Evolutionary conservation across 2,329 filamentous ascomycete genomes (phyloP), one percentile per base, ranked within the genome.

Genomic region (Colletotrichum endophyticum): DNA sequence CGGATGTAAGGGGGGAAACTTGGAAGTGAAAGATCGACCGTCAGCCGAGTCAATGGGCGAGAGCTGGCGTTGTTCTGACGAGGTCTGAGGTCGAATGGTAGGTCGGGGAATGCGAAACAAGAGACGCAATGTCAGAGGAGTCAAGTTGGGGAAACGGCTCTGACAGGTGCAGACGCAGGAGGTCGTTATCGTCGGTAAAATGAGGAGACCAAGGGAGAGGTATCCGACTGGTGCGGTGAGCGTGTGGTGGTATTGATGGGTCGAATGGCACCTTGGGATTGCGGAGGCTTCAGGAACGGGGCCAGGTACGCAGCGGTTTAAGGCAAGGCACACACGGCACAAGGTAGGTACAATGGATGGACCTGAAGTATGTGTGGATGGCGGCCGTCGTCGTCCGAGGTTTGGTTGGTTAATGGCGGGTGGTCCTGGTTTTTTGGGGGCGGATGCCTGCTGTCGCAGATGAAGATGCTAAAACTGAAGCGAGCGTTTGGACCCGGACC

Each of bases 401-500:
- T 59, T 44, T 49, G 64, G 66, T 61, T 74, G 61, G 67, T 44
- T 66, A 44, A 27, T 64, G 44, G 44, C 44, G 64, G 70, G 53
- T 13, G n/a, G 39, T 53, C 56, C 49, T 59, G 64, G 64, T 49
- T 72, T 64, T 76, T 70, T 49, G 59, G 73, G 73, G 64, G 44
- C 34, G 64, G 44, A 76, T 72, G 73, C 74, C 74, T 73, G 74
- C n/a, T 74, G 74, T 76, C 66, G 71, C 70, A 76, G 74, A 76
- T 74, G 70, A 76, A 74, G 74, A 74, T 74, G 53, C 74, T 76
- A 76, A 76, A 76, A 76, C 66, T 76, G 74, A 76, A 76, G 74
- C 74, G 74, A 76, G 70, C 64, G 74, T 76, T 76, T 76, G 74
- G 74, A 74, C 70, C 70, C 71, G 53, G 70, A 59, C 13, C 22